These are phyloP conservation scores for Podila minutissima DNA, from an alignment of 192 early-diverging fungal genomes.

Conservation along the genomic window DNA sequence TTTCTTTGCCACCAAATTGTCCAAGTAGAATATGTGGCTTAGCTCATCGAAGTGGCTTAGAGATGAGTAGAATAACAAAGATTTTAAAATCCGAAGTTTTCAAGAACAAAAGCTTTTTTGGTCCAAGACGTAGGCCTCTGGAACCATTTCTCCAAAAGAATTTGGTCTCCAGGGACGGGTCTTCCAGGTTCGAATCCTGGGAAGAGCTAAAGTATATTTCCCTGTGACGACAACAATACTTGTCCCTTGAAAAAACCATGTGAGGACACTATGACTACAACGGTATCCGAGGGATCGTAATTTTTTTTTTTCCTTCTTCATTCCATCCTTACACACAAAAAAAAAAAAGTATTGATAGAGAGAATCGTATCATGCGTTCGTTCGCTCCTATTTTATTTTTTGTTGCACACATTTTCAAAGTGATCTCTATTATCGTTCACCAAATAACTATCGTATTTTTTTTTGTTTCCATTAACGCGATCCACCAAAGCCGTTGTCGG, in stretches of 20 bases:
- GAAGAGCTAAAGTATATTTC: background rate
- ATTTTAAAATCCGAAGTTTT: background rate
- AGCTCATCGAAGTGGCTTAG: background rate
- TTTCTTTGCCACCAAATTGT: too few relatives aligned
- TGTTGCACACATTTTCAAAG: too few relatives aligned
- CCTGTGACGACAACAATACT: background rate
- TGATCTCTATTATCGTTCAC: too few relatives aligned
- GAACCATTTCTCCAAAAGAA: background rate
- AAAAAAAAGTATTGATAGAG: background rate
- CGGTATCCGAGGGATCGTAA: slow-evolving; percentile 2
- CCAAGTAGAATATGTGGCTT: too few relatives aligned
- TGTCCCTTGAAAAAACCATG: slow-evolving; percentile 7
- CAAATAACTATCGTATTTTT: too few relatives aligned
- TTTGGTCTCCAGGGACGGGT: background rate
- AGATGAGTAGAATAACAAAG: background rate
- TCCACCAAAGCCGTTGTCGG: background rate
- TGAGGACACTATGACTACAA: slow-evolving; percentile 6
- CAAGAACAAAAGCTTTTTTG: background rate
- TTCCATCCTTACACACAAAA: background rate
- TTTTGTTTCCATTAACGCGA: background rate
- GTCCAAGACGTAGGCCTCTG: background rate
- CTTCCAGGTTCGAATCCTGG: slow-evolving; percentile 5
- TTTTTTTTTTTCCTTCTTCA: background rate
- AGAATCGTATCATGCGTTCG: too few relatives aligned
- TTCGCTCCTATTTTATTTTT: too few relatives aligned